Evolutionary conservation across 2,329 filamentous ascomycete genomes (phyloP), one percentile per base, ranked within the genome.

Genomic region (Ascochyta fabae): DNA sequence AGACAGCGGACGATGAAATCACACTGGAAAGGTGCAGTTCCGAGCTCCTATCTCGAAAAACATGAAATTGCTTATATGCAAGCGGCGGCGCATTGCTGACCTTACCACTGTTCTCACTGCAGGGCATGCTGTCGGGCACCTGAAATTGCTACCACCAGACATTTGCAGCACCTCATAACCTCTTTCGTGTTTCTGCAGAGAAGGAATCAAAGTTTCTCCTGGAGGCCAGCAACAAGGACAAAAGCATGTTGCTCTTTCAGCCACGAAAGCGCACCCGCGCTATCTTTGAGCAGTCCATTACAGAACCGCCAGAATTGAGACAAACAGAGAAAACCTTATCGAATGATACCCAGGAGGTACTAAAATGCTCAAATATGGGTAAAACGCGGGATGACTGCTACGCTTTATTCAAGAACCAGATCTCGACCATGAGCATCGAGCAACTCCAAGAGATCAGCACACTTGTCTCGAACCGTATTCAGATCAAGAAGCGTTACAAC

Each of bases 101-200:
- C 13, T 19, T 23, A 6, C 16, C 4, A 4, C 10, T 3, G 10
- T 23, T 15, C 29, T 39, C 43, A 31, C 27, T 16, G 19, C 39
- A 34, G 34, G 52, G 52, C 46, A 55, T 55, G 52, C 52, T 55
- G 26, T 49, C 46, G n/a, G 36, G 46, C 35, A 55, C 52, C 23
- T 39, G 46, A 24, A 46, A n/a, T 9, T 27, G 44, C 5, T 49
- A 55, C 22, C 27, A 16, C 9, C 35, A 41, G 41, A 50, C 41
- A 4, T 55, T 50, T 19, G 52, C 46, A 13, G 46, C 34, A 45
- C 46, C 46, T 26, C 27, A 40, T 6, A 31, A 42, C 6, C 15
- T 35, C 15, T n/a, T 35, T n/a, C 8, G n/a, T 10, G 6, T 16
- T 16, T 35, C n/a, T 19, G n/a, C 33, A 16, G n/a, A 35, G 33